These are phyloP conservation scores for Blastocystis sp. DNA, from an alignment of 352 stramenopile genomes.

Conservation along the genomic window DNA sequence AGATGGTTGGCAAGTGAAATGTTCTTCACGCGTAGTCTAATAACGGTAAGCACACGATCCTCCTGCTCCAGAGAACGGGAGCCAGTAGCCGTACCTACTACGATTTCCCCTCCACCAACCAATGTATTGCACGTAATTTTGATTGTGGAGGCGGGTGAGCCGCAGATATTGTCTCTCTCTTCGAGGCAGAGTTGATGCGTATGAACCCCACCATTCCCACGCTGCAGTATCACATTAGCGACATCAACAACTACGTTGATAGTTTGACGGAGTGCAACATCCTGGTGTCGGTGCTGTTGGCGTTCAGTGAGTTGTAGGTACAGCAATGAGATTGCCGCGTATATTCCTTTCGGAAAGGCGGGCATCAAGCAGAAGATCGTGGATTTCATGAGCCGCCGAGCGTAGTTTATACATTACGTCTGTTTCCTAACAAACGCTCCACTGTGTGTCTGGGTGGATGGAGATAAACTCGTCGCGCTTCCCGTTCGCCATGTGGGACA, in stretches of 20 bases:
- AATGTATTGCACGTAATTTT: constrained; percentile 47
- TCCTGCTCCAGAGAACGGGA: constrained; percentile 20
- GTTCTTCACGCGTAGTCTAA: constrained; percentile 14
- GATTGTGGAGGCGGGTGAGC: background rate
- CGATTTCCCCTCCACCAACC: constrained; percentile 48
- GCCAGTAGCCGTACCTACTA: constrained; percentile 19
- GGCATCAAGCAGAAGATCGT: constrained; percentile 54
- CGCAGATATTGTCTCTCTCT: constrained; percentile 39
- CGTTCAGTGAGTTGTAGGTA: constrained; percentile 8
- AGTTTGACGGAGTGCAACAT: constrained; percentile 49
- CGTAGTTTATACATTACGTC: background rate
- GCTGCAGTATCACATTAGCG: constrained; percentile 44
- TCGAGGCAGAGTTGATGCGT: constrained; percentile 44
- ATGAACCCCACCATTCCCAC: constrained; percentile 40
- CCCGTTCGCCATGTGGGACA: constrained; percentile 40
- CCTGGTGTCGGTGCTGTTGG: constrained; percentile 35
- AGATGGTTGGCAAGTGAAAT: background rate
- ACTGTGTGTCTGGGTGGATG: constrained; percentile 12
- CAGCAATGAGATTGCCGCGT: background rate
- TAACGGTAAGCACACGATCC: constrained; percentile 47
- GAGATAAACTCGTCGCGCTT: constrained; percentile 48
- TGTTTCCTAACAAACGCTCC: constrained; percentile 10
- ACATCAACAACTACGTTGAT: constrained; percentile 57
- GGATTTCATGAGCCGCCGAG: background rate
- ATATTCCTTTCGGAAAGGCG: constrained; percentile 40